A percentile compares a stretch with the other conserved stretches of the same genome.
These are phyloP conservation scores for Cyberlindnera xishuangbannaensis DNA, from an alignment of 805 yeast species.

Conservation along the genomic window DNA sequence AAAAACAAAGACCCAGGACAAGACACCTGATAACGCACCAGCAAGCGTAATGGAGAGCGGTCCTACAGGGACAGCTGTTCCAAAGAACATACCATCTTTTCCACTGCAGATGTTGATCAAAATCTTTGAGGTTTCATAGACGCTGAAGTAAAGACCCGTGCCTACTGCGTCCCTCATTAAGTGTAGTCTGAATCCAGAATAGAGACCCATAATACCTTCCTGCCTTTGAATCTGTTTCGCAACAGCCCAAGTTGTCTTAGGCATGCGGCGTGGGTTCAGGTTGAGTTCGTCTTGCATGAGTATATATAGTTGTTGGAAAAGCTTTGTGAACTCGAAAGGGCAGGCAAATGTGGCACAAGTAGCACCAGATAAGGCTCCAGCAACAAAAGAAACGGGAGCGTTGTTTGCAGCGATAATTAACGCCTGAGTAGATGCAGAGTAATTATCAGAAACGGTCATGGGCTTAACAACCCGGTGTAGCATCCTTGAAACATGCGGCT, in stretches of 20 bases:
- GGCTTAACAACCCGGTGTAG: constrained; percentile 19
- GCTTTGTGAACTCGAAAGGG: constrained; percentile 81
- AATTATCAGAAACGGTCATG: constrained; percentile 4
- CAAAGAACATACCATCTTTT: constrained; percentile 26
- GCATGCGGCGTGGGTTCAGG: constrained; percentile 29
- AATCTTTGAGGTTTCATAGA: constrained; percentile 68
- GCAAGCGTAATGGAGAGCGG: constrained; percentile 53
- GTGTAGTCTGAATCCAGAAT: constrained; percentile 70
- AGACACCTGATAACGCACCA: constrained; percentile 75
- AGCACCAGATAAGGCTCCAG: constrained; percentile 68
- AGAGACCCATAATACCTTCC: constrained; percentile 60
- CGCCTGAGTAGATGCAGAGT: constrained; percentile 10
- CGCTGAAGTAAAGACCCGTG: constrained; percentile 66
- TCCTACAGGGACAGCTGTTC: constrained; percentile 27
- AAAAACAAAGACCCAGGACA: constrained; percentile 70
- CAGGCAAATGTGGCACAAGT: constrained; percentile 61
- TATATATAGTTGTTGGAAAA: constrained; percentile 66
- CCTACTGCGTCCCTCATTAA: constrained; percentile 63
- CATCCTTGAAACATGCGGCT: constrained; percentile 34
- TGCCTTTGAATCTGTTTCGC: constrained; percentile 48
- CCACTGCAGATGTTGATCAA: constrained; percentile 28
- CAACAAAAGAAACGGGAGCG: constrained; percentile 40
- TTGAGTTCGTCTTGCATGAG: constrained; percentile 29
- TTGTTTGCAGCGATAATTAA: constrained; percentile 27
- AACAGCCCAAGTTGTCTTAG: constrained; percentile 35